A percentile compares a stretch with the other conserved stretches of the same genome.
phyloP scores from a whole-genome alignment of 208 protist genomes.

The Crithidia thermophila region DNA sequence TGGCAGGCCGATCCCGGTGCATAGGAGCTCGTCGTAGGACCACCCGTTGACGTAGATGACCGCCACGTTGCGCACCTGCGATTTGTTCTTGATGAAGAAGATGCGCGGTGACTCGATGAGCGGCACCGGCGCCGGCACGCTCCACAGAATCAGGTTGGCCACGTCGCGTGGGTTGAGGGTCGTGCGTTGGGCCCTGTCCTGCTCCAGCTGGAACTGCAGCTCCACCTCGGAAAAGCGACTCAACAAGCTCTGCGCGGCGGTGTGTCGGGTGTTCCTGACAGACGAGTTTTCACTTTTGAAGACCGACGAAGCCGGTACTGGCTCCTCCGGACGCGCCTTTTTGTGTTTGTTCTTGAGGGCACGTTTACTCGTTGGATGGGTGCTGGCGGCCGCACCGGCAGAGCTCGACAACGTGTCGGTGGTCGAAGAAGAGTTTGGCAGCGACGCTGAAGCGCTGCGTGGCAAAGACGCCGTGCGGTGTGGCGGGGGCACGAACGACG shows the following conservation, averaged over 20 bases:
- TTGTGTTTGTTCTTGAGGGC: conserved; percentile 3
- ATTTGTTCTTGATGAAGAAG: conserved; percentile 83
- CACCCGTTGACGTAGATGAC: conserved; percentile 82
- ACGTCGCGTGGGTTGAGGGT: conserved; percentile 69
- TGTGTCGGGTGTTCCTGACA: background rate
- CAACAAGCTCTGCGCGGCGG: conserved; percentile 2
- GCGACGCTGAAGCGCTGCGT: background rate
- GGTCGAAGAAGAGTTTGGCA: no score
- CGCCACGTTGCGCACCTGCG: conserved; percentile 66
- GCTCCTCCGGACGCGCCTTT: conserved; percentile 1
- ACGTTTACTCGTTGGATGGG: no score
- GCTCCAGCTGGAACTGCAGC: conserved; percentile 62
- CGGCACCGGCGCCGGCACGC: conserved; percentile 64
- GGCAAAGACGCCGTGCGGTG: background rate
- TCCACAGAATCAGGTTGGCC: conserved; percentile 76
- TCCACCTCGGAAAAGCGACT: conserved; percentile 45
- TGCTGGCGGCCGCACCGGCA: no score
- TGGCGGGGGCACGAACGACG: background rate
- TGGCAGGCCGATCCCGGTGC: conserved; percentile 40
- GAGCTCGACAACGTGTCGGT: no score
- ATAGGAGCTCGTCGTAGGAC: conserved; percentile 78
- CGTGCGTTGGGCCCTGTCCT: conserved; percentile 35
- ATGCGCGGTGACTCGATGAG: conserved; percentile 71
- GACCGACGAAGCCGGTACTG: background rate
- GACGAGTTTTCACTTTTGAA: background rate